Conservation (phyloP, 331 rosid species). For the Dryas integrifolia region DNA sequence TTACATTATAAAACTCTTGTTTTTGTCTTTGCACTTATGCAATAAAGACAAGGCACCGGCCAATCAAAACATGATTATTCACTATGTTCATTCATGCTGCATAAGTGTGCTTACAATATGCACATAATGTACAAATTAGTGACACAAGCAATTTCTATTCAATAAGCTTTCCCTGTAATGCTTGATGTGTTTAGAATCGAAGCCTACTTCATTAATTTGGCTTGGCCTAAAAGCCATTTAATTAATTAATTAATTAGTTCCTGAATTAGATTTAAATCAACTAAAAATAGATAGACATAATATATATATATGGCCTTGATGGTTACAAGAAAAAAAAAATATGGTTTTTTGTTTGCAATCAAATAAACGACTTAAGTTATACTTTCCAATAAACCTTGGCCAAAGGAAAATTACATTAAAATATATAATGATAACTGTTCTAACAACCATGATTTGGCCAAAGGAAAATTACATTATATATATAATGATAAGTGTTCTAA, state of each 20-base stretch:
- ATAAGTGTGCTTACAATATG: not conserved
- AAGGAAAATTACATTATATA: not conserved
- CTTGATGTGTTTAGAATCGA: constrained; percentile 4
- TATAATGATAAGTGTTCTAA: not conserved
- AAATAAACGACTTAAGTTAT: not conserved
- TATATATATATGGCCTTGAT: not conserved
- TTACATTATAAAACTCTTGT: too few species aligned
- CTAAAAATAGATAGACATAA: not conserved
- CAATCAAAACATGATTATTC: constrained; percentile 15
- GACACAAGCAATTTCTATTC: constrained; percentile 3
- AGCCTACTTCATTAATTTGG: not conserved
- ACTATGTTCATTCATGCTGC: constrained; percentile 4
- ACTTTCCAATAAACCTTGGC: too few species aligned
- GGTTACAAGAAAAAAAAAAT: not conserved
- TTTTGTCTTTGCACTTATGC: not conserved
- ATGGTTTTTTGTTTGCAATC: not conserved
- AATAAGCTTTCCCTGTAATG: not conserved
- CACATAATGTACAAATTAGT: not conserved
- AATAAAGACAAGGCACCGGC: constrained; percentile 24
- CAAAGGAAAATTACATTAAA: not conserved
- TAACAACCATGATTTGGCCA: not conserved
- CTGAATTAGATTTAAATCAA: not conserved
- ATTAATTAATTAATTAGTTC: not conserved
- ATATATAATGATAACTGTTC: not conserved
- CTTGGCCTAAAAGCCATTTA: not conserved